Conservation (phyloP, 768 basidiomycete species). For the Cystoderma amianthinum region DNA sequence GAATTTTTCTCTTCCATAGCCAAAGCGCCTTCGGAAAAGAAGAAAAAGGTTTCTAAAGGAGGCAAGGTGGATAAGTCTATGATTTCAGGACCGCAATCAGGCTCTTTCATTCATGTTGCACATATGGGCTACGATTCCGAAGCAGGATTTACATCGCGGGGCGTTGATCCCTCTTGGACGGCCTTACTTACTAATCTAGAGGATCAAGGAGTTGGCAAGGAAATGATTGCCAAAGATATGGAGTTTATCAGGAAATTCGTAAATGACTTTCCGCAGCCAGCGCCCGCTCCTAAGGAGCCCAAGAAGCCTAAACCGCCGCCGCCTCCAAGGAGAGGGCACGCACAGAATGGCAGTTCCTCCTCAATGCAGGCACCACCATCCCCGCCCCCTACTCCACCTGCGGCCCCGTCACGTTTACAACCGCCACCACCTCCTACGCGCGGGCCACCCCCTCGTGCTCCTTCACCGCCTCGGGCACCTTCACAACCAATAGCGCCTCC, state of each 20-base stretch:
- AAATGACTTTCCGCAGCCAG: slow-evolving; percentile 27
- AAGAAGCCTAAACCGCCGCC: slow-evolving; percentile 47
- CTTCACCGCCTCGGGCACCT: slow-evolving; percentile 20
- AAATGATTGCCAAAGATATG: slow-evolving; percentile 70
- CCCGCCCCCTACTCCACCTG: slow-evolving; percentile 27
- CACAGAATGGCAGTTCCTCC: slow-evolving; percentile 25
- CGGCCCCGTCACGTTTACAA: slow-evolving; percentile 5
- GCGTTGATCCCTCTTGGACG: slow-evolving; percentile 89
- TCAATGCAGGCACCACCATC: slow-evolving; percentile 11
- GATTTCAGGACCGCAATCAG: slow-evolving; percentile 76
- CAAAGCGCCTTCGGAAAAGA: slow-evolving; percentile 48
- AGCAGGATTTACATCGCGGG: slow-evolving; percentile 77
- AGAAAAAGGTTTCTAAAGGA: slow-evolving; percentile 50
- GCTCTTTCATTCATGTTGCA: slow-evolving; percentile 83
- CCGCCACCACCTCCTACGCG: slow-evolving; percentile 9
- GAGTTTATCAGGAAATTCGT: slow-evolving; percentile 85
- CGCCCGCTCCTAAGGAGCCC: slow-evolving; percentile 26
- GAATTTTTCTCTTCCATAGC: slow-evolving; percentile 19
- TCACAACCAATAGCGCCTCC: slow-evolving; percentile 31
- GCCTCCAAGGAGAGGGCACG: slow-evolving; percentile 38
- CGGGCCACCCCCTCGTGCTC: slow-evolving; percentile 22
- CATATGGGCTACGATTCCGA: slow-evolving; percentile 94
- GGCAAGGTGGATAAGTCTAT: slow-evolving; percentile 89
- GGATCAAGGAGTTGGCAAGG: slow-evolving; percentile 55
- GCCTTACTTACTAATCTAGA: slow-evolving; percentile 63